A percentile compares a stretch with the other conserved stretches of the same genome.
These are phyloP conservation scores for Nannochloropsis gaditana DNA, from an alignment of 108 stramenopile species.

Conservation along the genomic window DNA sequence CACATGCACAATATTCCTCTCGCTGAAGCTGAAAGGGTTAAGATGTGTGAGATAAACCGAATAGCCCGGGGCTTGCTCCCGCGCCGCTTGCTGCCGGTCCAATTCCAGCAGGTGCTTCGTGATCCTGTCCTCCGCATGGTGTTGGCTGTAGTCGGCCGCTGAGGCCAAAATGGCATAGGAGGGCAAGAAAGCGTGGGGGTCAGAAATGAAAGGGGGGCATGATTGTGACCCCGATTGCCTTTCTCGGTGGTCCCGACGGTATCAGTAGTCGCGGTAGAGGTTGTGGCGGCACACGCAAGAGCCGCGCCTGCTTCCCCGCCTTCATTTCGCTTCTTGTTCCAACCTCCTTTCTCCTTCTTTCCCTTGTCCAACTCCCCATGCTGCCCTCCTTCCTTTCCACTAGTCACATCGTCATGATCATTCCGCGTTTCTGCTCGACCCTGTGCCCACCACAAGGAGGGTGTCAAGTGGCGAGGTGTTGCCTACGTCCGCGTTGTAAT, in stretches of 20 bases:
- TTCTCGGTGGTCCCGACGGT: background rate
- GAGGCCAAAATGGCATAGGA: background rate
- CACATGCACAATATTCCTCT: background rate
- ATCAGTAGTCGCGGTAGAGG: background rate
- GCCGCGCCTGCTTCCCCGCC: background rate
- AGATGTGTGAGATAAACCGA: conserved; percentile 17
- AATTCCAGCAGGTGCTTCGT: conserved; percentile 4
- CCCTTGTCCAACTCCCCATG: background rate
- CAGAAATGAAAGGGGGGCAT: background rate
- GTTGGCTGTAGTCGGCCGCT: conserved; percentile 13
- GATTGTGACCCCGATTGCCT: background rate
- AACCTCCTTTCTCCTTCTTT: background rate
- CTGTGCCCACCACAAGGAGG: conserved; percentile 14
- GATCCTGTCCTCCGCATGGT: conserved; percentile 3
- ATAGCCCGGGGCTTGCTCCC: background rate
- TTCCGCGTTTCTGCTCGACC: background rate
- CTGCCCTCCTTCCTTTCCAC: background rate
- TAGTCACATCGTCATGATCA: background rate
- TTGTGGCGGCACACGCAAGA: conserved; percentile 8
- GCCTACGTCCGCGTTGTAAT: conserved; percentile 7
- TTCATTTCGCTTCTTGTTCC: background rate
- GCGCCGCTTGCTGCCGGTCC: conserved; percentile 13
- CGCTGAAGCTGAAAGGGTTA: background rate
- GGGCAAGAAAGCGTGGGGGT: background rate
- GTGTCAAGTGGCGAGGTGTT: background rate